Base-by-base conservation (phyloP, 495 filamentous ascomycete species). In the Neohortaea acidophila region DNA sequence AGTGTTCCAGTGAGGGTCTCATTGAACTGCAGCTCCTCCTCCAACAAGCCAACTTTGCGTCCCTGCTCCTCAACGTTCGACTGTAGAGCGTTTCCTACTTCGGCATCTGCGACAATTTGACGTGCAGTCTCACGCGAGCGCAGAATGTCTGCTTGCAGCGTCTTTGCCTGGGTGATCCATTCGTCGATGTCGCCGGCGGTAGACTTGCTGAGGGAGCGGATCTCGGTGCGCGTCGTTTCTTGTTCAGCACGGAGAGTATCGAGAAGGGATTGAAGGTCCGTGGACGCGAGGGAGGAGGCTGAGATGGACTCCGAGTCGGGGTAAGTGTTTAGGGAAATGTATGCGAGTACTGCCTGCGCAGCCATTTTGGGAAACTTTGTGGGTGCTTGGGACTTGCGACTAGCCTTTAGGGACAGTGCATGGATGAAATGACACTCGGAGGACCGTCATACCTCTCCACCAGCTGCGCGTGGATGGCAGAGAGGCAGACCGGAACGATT, bases 161-260 rank as follows among this genome's bases (percentile, higher is more conserved):
- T 72, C 54, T 79, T 79, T 22, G 84, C 83, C 55, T 86, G 81
- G 15, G 65, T 56, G 39, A 89, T 79, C 86, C 86, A 94, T 43
- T 73, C 65, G 51, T 83, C 77, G 45, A 89, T 76, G 51, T 89
- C 80, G 15, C 77, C 71, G 29, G 75, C 75, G 27, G 72, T 78
- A 31, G 79, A 72, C 26, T 72, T 69, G 63, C 84, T 87, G 26
- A 82, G 66, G 18, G 62, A 56, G 36, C 73, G 77, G 26, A 94
- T 77, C 42, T 84, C 73, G 39, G 64, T 62, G 79, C 85, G 74
- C 31, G 84, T 65, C 39, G 76, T 68, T 33, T 73, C 58, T 49
- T 75, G 75, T 15, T 80, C 80, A 37, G 68, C 53, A 4, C 66
- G 62, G 28, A 94, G 66, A 7, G 73, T 64, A 45, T 74, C 65